Percentiles rank a stretch among this genome's conserved stretches.
Evolutionary conservation across 1,139 yeast genomes (phyloP).

Genomic region (Pneumocystis sp.): DNA sequence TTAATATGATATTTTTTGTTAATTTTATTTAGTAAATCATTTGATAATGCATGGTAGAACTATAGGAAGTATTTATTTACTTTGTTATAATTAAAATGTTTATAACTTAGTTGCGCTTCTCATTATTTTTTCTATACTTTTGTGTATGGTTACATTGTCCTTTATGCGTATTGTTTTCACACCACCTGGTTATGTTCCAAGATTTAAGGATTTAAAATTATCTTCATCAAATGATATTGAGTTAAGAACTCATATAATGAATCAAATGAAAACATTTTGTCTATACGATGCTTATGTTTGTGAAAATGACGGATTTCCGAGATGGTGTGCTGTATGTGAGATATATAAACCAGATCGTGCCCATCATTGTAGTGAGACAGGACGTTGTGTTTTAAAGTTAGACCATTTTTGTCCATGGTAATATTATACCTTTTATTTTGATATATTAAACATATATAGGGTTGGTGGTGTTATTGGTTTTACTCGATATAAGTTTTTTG

Average conservation of each 20-base stretch:
- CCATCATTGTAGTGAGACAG: conserved; percentile 67
- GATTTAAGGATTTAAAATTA: conserved; percentile 20
- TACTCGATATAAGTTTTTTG: conserved; percentile 56
- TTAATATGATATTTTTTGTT: conserved; percentile 4
- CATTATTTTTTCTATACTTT: conserved; percentile 3
- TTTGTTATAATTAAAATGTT: not conserved
- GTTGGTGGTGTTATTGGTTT: conserved; percentile 73
- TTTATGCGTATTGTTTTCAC: conserved; percentile 7
- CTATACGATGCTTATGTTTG: conserved; percentile 20
- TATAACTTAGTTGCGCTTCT: conserved; percentile 3
- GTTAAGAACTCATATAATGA: not conserved
- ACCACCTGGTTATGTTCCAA: conserved; percentile 8
- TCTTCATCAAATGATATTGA: conserved; percentile 1
- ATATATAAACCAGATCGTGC: conserved; percentile 75
- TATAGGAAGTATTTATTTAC: not conserved
- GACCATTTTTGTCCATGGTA: conserved; percentile 78
- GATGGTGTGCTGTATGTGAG: conserved; percentile 57
- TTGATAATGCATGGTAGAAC: conserved; percentile 1
- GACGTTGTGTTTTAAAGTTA: conserved; percentile 46
- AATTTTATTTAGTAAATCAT: conserved; percentile 4
- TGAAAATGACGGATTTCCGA: conserved; percentile 33
- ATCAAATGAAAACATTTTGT: not conserved
- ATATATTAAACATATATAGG: conserved; percentile 22
- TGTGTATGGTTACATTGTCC: conserved; percentile 5
- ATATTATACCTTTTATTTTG: not conserved